These are phyloP conservation scores for Nepenthes mirabilis DNA, from an alignment of 148 eudicot genomes.

Conservation along the genomic window DNA sequence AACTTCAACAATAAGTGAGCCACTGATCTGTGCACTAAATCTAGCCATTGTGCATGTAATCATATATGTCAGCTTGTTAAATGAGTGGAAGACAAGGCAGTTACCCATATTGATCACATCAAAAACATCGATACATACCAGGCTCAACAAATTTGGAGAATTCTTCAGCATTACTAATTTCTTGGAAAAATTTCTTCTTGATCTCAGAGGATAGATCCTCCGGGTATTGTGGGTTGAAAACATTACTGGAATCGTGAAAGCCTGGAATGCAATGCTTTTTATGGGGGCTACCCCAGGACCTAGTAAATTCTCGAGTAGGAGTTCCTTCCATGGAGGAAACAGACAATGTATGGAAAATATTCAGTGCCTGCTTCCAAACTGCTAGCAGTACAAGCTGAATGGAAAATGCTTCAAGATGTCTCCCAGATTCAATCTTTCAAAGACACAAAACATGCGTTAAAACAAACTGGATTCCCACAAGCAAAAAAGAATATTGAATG, in stretches of 20 bases:
- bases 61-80: not conserved
- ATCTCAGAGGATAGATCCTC: conserved; percentile 49
- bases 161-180: conserved; percentile 78
- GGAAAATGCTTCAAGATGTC: conserved; percentile 86
- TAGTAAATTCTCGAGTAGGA: conserved; percentile 31
- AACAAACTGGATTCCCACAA: not conserved
- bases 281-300: conserved; percentile 21
- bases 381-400: conserved; percentile 85
- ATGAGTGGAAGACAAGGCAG: not conserved
- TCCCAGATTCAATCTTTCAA: conserved; percentile 42
- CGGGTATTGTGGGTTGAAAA: conserved; percentile 20
- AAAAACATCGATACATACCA: conserved; percentile 29
- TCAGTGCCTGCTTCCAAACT: conserved; percentile 87
- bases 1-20: too few relatives aligned
- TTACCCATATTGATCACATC: conserved; percentile 1
- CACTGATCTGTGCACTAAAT: too few relatives aligned
- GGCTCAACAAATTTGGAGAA: conserved; percentile 58
- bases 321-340: conserved; percentile 68
- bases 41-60: too few relatives aligned
- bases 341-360: conserved; percentile 79
- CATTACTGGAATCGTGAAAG: conserved; percentile 25
- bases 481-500: conserved; percentile 1
- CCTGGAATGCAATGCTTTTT: conserved; percentile 33
- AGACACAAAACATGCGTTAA: conserved; percentile 8
- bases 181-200: conserved; percentile 61